Percentiles rank a stretch among this genome's conserved stretches.
These are phyloP conservation scores for Erigeron canadensis DNA, from an alignment of 129 eudicot genomes.

Conservation along the genomic window DNA sequence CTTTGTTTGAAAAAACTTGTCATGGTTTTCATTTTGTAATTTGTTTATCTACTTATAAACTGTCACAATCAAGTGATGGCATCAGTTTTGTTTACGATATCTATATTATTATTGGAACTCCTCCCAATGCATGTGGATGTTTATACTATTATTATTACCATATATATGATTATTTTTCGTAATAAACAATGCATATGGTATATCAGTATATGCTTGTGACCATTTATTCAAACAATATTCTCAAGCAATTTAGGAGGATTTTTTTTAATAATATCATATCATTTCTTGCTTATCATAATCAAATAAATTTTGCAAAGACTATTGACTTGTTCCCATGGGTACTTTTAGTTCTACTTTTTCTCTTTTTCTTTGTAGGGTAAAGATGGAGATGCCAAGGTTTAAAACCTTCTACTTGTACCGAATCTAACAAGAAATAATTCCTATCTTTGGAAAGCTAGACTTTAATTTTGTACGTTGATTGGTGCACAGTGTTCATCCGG, in stretches of 20 bases:
- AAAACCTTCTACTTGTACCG: slow-evolving; percentile 23
- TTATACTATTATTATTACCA: not conserved
- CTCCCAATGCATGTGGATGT: not conserved
- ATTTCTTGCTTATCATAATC: slow-evolving; percentile 20
- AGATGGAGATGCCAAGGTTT: slow-evolving; percentile 15
- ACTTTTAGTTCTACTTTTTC: not conserved
- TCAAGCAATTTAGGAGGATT: not conserved
- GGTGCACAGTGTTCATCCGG: slow-evolving; percentile 7
- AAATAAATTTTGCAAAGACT: slow-evolving; percentile 7
- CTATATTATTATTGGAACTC: slow-evolving; percentile 4
- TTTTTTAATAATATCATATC: not conserved
- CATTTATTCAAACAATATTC: slow-evolving; percentile 5
- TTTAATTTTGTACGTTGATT: not conserved
- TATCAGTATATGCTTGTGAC: slow-evolving; percentile 24
- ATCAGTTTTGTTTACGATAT: slow-evolving; percentile 5
- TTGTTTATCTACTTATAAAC: not conserved
- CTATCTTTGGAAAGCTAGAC: slow-evolving; percentile 21
- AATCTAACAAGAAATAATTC: slow-evolving; percentile 21
- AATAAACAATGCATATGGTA: not conserved
- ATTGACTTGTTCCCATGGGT: slow-evolving; percentile 16
- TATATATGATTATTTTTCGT: slow-evolving; percentile 5
- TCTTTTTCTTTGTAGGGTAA: not conserved
- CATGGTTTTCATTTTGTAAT: not conserved
- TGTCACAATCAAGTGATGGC: slow-evolving; percentile 1
- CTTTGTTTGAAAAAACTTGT: not conserved